Evolutionary conservation across 73 alveolate genomes (phyloP), one percentile per base, ranked within the genome.

Genomic region (Chromera velia): DNA sequence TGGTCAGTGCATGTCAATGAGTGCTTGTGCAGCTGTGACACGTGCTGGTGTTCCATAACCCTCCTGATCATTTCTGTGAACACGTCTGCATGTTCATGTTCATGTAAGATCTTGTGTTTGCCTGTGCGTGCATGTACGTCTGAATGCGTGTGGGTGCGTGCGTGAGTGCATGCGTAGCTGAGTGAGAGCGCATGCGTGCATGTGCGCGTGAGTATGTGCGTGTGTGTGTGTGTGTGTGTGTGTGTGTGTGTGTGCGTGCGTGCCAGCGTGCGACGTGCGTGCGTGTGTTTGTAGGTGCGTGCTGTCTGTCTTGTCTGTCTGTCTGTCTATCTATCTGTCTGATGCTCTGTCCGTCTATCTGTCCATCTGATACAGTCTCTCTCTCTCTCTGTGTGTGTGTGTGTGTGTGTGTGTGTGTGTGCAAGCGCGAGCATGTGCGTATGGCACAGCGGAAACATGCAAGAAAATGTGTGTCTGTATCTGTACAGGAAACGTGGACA

Each of bases 391-490:
- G 63, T 18, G 63, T 45, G 63, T 45, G 63, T 45, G 63, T 45
- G 63, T 18, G 63, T 45, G 63, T 45, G 63, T 45, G 63, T 45
- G 63, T 45, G 63, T 45, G 63, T 45, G 24, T 45, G 63, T n/a
- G n/a, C n/a, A n/a, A n/a, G n/a, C n/a, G n/a, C n/a, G n/a, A n/a
- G n/a, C n/a, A n/a, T n/a, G n/a, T 45, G 63, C 18, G 63, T 45
- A 45, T 9, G 7, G 17, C 24, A 45, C 7, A 45, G 63, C 24
- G 24, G 17, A 45, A 45, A 45, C 24, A 7, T 77, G 33, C 85
- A 79, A 30, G 69, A 78, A 72, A 29, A 68, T 7, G 85, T 78
- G 74, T 68, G 69, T 68, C 34, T 78, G 48, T 46, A 78, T 27
- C 28, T 78, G 33, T 78, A 77, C 33, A 79, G 76, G 47, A 19